Conservation (phyloP, 139 green algal species). For the Raphidocelis subcapitata region DNA sequence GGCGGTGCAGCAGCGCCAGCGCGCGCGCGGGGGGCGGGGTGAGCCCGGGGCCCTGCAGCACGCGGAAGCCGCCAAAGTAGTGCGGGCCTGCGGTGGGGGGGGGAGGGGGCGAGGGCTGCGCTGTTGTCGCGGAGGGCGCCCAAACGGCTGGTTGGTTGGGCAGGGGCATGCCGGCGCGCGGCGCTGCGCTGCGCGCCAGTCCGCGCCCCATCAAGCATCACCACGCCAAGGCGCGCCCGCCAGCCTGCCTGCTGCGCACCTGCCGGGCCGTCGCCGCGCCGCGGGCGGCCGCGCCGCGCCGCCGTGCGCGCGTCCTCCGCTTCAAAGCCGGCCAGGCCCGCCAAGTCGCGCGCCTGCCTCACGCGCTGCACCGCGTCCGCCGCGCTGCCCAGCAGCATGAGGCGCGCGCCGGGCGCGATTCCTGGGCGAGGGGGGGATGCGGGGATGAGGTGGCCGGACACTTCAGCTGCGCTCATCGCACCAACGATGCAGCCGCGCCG, state of each 20-base stretch:
- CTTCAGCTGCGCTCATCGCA: no score
- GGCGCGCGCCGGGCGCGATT: background rate
- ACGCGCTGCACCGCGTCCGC: constrained; percentile 33
- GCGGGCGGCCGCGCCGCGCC: constrained; percentile 10
- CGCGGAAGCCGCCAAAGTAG: constrained; percentile 25
- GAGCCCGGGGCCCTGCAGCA: background rate
- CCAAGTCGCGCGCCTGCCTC: constrained; percentile 17
- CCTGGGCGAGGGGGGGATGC: constrained; percentile 9
- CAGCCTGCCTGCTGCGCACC: no score
- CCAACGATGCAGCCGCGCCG: no score
- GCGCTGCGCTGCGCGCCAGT: no score
- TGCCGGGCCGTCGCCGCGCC: background rate
- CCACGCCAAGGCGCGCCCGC: no score
- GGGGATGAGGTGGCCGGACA: constrained; percentile 5
- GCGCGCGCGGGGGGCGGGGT: constrained; percentile 40
- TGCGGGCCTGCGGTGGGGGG: constrained; percentile 34
- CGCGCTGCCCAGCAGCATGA: constrained; percentile 12
- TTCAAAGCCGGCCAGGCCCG: constrained; percentile 53
- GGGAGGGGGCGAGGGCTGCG: background rate
- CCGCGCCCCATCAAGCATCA: no score
- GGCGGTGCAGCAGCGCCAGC: constrained; percentile 57
- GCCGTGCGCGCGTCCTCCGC: constrained; percentile 51
- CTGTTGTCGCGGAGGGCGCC: background rate
- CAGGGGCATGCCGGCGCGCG: background rate
- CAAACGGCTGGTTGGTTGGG: background rate